Base-by-base conservation (phyloP, 2,329 filamentous ascomycete species). In the Phaeosphaeria sp. region DNA sequence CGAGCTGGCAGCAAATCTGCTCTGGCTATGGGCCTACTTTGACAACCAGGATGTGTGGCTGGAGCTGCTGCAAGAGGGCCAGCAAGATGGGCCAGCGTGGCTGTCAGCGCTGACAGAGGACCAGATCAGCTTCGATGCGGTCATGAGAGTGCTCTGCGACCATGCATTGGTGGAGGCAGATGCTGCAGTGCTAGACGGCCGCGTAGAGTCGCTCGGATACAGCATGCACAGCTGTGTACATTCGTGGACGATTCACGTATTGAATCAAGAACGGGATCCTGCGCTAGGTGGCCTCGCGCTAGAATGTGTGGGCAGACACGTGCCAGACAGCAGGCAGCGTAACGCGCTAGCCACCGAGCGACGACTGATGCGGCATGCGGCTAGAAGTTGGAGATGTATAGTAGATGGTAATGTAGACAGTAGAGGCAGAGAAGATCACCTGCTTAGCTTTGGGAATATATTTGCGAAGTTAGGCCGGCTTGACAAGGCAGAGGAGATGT, bases 31-130 rank as follows among this genome's bases (percentile, higher is more conserved):
- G 73, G 78, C 77, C n/a, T 79, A 74, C 56, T 79, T 84, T 55
- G 55, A 65, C 58, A 78, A 79, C 59, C 67, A 77, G 15, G 79
- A 82, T 59, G 59, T 84, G 3, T 83, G 77, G 80, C 81, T 74
- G 60, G 74, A 81, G 53, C 70, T 83, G n/a, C 58, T 83, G 1
- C 49, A 33, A 13, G 3, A 63, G 2, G 20, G 4, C 11, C 11
- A 13, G 8, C 3, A 6, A 13, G 11, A 7, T 3, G 11, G 15
- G 6, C 3, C 11, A 13, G 9, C 3, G 43, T 45, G 43, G 43
- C 80, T 62, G 73, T 80, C 22, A 61, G 62, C 24, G 59, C 27
- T 15, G 9, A 73, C 67, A 6, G 55, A 69, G 49, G 58, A 64
- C 51, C 44, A 74, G 27, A 50, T 69, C 9, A 59, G 21, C 17